Conservation (phyloP, 2,329 filamentous ascomycete species). For the Fusarium albidum region DNA sequence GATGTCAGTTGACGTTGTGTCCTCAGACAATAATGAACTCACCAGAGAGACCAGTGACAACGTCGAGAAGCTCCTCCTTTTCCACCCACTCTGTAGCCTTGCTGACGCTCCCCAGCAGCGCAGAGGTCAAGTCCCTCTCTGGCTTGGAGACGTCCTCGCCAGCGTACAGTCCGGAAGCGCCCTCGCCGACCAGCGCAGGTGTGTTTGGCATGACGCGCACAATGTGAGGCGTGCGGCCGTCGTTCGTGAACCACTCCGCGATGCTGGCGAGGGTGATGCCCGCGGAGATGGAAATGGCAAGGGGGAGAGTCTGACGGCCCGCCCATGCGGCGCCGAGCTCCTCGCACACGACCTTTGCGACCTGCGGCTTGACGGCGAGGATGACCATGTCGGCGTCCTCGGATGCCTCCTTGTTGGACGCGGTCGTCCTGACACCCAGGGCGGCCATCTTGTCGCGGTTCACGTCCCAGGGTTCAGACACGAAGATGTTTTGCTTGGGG, state of each 20-base stretch:
- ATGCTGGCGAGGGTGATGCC: constrained; percentile 57
- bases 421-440: constrained; percentile 55
- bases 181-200: constrained; percentile 59
- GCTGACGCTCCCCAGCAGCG: constrained; percentile 55
- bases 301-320: constrained; percentile 45
- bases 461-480: constrained; percentile 61
- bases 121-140: constrained; percentile 52
- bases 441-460: constrained; percentile 59
- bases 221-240: constrained; percentile 50
- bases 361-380: constrained; percentile 61
- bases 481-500: constrained; percentile 54
- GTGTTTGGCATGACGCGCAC: constrained; percentile 64
- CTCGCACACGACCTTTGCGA: constrained; percentile 55
- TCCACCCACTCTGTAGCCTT: constrained; percentile 60
- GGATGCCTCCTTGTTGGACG: constrained; percentile 55
- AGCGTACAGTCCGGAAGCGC: constrained; percentile 57
- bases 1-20: background rate
- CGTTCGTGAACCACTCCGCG: constrained; percentile 51
- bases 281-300: constrained; percentile 59
- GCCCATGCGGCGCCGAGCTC: constrained; percentile 54
- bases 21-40: constrained; percentile 14
- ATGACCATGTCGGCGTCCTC: constrained; percentile 55
- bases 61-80: constrained; percentile 57
- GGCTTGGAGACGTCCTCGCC: constrained; percentile 50
- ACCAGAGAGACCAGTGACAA: constrained; percentile 60